Evolutionary conservation across 192 early-diverging fungal species (phyloP), one percentile per base, ranked within the genome.

Genomic region (Radiomyces spectabilis): DNA sequence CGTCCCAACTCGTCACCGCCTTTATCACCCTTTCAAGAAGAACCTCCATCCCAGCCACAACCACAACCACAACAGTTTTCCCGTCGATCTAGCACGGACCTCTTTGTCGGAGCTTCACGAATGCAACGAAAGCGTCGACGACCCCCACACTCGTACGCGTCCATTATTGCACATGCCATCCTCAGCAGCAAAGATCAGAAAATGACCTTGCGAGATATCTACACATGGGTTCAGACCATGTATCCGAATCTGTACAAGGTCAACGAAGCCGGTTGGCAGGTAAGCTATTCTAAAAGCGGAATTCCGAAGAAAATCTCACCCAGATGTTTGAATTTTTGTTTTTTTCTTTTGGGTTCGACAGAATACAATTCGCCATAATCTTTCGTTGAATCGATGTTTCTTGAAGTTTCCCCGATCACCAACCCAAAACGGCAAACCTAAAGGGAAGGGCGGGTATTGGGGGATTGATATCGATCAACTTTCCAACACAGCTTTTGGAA

Each of bases 291-390:
- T 2, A 35, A 32, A 27, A 0, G 33, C 15, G 0, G n/a, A 27
- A 27, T 15, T 31, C 24, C 30, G 13, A 33, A 57, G 47, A 25
- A 37, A 9, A 30, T 35, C 22, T 16, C 30, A 8, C 25, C 13
- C 25, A 10, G 22, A 21, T 12, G 2, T 13, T 5, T 7, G 27
- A 13, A 24, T 55, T 55, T 13, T 12, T 54, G n/a, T n/a, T n/a
- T 55, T 44, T 22, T 61, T 43, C 47, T 39, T 39, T 52, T 25
- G 35, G 2, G 10, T 44, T 13, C 63, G 72, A 73, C 63, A 92
- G 80, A 96, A 94, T 69, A 89, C 89, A 1, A 85, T 96, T 42
- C 77, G 93, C 2, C 92, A 96, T 65, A 92, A 92, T 61, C 72
- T 96, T 12, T 89, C 88, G 5, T 72, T 93, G 27, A 94, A 94